Evolutionary conservation across 1,284 basidiomycete species (phyloP).

Genomic region (Papiliotrema nemorosa): DNA sequence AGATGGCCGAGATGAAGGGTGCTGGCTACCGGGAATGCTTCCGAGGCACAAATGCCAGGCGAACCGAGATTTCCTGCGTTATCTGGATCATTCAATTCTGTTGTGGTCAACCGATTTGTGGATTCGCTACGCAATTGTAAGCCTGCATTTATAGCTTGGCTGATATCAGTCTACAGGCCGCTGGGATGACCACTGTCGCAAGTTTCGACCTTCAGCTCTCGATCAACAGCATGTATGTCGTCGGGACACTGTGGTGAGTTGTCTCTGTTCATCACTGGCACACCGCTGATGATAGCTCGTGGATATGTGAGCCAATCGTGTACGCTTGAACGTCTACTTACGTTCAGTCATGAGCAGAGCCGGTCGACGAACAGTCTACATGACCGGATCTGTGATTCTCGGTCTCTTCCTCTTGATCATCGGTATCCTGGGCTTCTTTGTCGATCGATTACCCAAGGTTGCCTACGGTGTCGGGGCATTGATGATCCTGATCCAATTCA

Average conservation of each 20-base stretch:
- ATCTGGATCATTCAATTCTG: constrained; percentile 38
- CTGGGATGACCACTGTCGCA: too few relatives aligned
- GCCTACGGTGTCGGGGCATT: constrained; percentile 50
- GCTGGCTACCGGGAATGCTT: constrained; percentile 46
- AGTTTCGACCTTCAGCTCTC: too few relatives aligned
- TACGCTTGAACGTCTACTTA: too few relatives aligned
- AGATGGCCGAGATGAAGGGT: constrained; percentile 25
- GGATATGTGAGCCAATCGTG: constrained; percentile 38
- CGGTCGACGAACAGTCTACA: constrained; percentile 51
- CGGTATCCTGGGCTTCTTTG: constrained; percentile 51
- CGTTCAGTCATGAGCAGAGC: constrained; percentile 47
- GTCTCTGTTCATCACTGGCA: constrained; percentile 35
- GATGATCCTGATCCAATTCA: constrained; percentile 49
- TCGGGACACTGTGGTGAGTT: constrained; percentile 43
- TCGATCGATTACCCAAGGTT: constrained; percentile 26
- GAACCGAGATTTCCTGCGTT: constrained; percentile 20
- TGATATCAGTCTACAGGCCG: too few relatives aligned
- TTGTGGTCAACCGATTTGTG: constrained; percentile 27
- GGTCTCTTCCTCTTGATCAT: constrained; percentile 51
- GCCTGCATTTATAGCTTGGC: too few relatives aligned
- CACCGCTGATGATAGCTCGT: constrained; percentile 41
- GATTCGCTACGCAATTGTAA: too few relatives aligned
- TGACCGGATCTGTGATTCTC: constrained; percentile 51
- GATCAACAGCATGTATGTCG: constrained; percentile 42
- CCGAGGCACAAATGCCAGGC: constrained; percentile 34